Base-by-base conservation (phyloP, 331 rosid genomes). In the Pyracantha coccinea region DNA sequence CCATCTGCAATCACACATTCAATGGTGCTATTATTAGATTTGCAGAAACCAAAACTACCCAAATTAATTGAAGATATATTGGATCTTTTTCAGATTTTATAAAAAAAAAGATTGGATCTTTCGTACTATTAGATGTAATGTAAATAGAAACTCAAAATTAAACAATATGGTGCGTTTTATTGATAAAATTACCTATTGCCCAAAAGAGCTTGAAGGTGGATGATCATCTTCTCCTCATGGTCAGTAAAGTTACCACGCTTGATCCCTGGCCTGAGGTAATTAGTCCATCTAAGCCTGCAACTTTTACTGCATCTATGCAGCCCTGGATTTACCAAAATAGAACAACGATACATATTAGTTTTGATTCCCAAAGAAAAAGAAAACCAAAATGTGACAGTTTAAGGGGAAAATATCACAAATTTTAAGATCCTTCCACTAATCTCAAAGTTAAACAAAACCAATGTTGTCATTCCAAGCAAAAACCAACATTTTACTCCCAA, bases 141-240 rank as follows among this genome's bases (percentile, higher is more conserved):
- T 38, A 38, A 38, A 38, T 2, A 38, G 45, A 38, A 38, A 38
- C 2, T 9, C 14, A 2, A 38, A 38, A 38, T 38, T 9, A 38
- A 38, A 38, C 45, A 38, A 38, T 38, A 38, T 38, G 45, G 45
- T 38, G 45, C 13, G 45, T 38, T 38, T 38, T 38, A 33, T 33
- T 33, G 10, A 33, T 33, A 38, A 20, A 20, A 20, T 44, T 89
- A 91, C 98, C 97, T 89, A 66, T 93, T 93, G 66, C 98, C 98
- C 78, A 93, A 65, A 79, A 93, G 98, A 10, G 96, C 97, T 88
- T 93, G 98, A 78, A 93, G 98, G 76, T 93, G 98, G 76, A 93
- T 83, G 33, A 93, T 93, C 93, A 86, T 93, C 89, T 87, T 91
- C 88, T 93, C 98, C 68, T 93, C 98, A 44, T 93, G 93, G 15